Base-by-base conservation (phyloP, 345 rosid species). In the Citrus inodora region DNA sequence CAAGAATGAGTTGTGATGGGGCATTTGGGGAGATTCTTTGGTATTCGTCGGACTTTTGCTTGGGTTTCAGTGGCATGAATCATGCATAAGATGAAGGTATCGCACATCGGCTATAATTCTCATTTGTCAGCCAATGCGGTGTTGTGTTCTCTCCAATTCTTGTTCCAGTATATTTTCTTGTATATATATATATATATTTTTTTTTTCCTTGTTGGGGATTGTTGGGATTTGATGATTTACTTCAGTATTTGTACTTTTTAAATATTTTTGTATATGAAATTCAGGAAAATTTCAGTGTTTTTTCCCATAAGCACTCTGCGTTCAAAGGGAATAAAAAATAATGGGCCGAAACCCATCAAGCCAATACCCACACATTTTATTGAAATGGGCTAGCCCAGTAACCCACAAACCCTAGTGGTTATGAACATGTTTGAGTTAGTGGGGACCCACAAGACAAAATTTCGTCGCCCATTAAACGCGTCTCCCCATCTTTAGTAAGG, bases 71-170 rank as follows among this genome's bases (percentile, higher is more conserved):
- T 22, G 80, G 68, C 51, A 46, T 13, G 17, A 46, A 42, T 42
- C 48, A 10, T 42, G 48, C 42, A 42, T 42, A 42, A 46, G 17
- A 67, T 37, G 80, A 72, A 62, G 80, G 38, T 51, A 2, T 27
- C 58, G 28, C 56, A 38, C 38, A 64, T 33, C 4, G 51, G 80
- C 40, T 73, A 25, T 53, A 70, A 16, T 64, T 16, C 71, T 60
- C 67, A 14, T 16, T 19, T 53, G 82, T 30, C 38, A n/a, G 76
- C 66, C 60, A 63, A 61, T 19, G 61, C 67, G 76, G 74, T 77
- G 66, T 53, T 51, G 51, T 27, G 76, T 78, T 80, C 62, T 80
- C 67, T 55, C 62, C 56, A 40, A 70, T 72, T 80, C 81, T 59
- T 67, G 74, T 70, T 33, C 27, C 61, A 35, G 56, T 73, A 67